Evolutionary conservation across 441 rosid genomes (phyloP), one percentile per base, ranked within the genome.

Genomic region (Gossypium trilobum): DNA sequence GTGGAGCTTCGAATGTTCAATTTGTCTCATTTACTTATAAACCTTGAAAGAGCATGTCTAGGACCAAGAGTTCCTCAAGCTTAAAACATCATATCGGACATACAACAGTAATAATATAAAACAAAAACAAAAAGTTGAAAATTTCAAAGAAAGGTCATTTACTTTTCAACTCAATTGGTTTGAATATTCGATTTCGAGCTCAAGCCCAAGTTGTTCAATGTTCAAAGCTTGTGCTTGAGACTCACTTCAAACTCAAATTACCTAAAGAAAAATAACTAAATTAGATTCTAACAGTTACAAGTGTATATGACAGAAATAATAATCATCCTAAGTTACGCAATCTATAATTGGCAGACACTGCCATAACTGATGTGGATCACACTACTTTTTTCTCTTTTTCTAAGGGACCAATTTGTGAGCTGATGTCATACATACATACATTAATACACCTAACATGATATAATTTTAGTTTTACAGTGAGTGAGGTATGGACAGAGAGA

Each of bases 401-500:
- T 1, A 19, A 4, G 54, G 11, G 16, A 36, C 14, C 4, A 39
- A 11, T 6, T 65, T 65, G 19, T 67, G 42, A 68, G 25, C 27
- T 68, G 4, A n/a, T 13, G 14, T 42, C 56, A 46, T 51, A 46
- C 57, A 25, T 11, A 27, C 22, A 60, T 60, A 1, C 46, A 39
- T 39, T 9, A 48, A 60, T 29, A 31, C 20, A 60, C 51, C 33
- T 48, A 46, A 66, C 42, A 14, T 51, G 16, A 52, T 52, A 29
- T 7, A 52, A 11, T 17, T 17, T 5, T 29, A 60, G 39, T 68
- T 68, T 52, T 52, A 68, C 72, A 68, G 42, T 60, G 65, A 25
- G 19, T 44, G 31, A 65, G 33, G 11, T 66, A 66, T 46, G 55
- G 39, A 66, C 70, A 66, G 8, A 42, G 7, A 66, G 1, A 39